These are phyloP conservation scores for Carex kokanica DNA, from an alignment of 176 grass and related monocot species.

Conservation along the genomic window DNA sequence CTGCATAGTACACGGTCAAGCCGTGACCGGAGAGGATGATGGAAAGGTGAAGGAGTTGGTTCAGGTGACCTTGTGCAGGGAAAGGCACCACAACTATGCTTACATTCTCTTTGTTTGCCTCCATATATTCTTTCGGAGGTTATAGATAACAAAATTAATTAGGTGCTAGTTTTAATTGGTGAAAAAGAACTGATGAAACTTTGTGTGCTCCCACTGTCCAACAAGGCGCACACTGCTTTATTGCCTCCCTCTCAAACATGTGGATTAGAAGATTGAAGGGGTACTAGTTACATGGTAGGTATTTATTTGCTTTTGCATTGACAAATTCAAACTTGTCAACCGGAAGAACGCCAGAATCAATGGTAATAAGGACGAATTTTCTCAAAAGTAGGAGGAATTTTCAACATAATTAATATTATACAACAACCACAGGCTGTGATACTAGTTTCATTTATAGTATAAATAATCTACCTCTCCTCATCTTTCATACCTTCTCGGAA, in stretches of 20 bases:
- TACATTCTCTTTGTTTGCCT: constrained; percentile 30
- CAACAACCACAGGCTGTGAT: no score
- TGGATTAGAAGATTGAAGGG: no score
- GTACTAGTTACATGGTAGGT: background rate
- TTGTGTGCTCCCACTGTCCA: no score
- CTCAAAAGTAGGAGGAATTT: no score
- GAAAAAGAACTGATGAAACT: no score
- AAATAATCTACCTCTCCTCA: no score
- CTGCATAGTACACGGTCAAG: constrained; percentile 52
- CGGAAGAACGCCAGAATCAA: background rate
- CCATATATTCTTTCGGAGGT: background rate
- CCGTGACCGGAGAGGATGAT: constrained; percentile 44
- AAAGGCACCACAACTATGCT: constrained; percentile 53
- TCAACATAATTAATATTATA: no score
- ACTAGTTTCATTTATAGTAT: no score
- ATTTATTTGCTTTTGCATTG: background rate
- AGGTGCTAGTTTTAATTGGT: background rate
- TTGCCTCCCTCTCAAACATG: no score
- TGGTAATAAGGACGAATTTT: no score
- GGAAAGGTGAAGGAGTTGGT: constrained; percentile 63
- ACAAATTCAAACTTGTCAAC: background rate
- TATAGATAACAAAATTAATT: background rate
- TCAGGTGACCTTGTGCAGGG: constrained; percentile 69
- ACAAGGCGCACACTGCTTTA: no score
- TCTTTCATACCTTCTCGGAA: no score